Conservation (phyloP, 2,329 filamentous ascomycete genomes). For the Phyllosticta ampelicida region DNA sequence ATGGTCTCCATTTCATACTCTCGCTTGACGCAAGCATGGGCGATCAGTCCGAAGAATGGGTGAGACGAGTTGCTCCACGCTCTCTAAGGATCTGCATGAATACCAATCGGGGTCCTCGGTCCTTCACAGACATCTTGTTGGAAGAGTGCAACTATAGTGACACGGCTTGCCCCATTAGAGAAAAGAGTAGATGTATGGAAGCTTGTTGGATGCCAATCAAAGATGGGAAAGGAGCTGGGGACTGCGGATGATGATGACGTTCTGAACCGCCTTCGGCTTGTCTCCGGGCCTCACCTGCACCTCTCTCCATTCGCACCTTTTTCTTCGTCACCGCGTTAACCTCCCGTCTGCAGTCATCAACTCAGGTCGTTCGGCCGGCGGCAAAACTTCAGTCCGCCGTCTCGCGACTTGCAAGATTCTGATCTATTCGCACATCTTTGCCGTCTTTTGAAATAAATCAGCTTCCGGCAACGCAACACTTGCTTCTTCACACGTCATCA, state of each 20-base stretch:
- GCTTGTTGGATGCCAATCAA: neutral
- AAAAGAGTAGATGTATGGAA: neutral
- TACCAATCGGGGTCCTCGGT: neutral
- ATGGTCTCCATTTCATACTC: neutral
- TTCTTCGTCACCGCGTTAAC: neutral
- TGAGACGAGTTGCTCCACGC: neutral
- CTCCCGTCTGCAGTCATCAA: neutral
- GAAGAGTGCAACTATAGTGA: neutral
- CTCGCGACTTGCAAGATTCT: neutral
- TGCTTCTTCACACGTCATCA: neutral
- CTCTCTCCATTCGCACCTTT: neutral
- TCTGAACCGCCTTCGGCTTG: neutral
- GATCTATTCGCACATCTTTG: neutral
- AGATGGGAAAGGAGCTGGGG: neutral
- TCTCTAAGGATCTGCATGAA: neutral
- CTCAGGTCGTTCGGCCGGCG: neutral
- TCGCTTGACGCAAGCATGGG: neutral
- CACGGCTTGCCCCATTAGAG: neutral
- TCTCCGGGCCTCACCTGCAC: neutral
- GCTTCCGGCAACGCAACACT: neutral
- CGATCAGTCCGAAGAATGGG: neutral
- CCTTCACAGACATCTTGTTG: neutral
- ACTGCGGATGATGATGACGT: neutral
- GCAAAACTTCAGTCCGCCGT: neutral
- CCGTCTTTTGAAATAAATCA: neutral